These are phyloP conservation scores for Antitrichia curtipendula DNA, from an alignment of 225 moss, liverwort and hornwort genomes.

Conservation along the genomic window DNA sequence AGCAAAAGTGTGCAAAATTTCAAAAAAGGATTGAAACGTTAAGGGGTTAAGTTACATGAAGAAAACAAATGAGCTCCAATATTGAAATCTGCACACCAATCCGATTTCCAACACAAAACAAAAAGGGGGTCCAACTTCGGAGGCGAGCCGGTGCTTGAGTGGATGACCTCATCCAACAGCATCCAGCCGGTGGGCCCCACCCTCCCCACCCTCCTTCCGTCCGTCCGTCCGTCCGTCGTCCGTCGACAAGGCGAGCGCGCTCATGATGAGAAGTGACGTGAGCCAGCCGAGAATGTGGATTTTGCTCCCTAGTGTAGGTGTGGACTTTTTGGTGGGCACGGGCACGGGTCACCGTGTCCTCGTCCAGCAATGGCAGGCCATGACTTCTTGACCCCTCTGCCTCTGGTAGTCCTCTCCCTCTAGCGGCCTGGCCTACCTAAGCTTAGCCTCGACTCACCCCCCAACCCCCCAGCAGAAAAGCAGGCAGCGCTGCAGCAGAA, in stretches of 20 bases:
- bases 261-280: conserved; percentile 3
- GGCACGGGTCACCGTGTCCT: background rate
- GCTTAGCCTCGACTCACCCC: no score
- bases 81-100: background rate
- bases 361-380: background rate
- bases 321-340: conserved; percentile 19
- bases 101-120: background rate
- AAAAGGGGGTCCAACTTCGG: background rate
- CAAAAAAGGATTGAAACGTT: no score
- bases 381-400: background rate
- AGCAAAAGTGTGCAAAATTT: no score
- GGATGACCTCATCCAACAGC: background rate
- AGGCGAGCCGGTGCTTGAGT: background rate
- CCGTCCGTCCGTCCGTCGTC: background rate
- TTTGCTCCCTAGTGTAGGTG: conserved; percentile 1
- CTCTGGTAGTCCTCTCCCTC: background rate
- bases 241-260: background rate
- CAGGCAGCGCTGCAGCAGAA: background rate
- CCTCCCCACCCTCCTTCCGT: background rate
- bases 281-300: conserved; percentile 1
- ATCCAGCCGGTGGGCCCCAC: background rate
- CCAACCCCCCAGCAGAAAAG: background rate
- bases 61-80: background rate
- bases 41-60: background rate
- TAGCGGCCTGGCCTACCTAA: background rate